Base-by-base conservation (phyloP, 176 grass and related monocot genomes). In the Carex kokanica region DNA sequence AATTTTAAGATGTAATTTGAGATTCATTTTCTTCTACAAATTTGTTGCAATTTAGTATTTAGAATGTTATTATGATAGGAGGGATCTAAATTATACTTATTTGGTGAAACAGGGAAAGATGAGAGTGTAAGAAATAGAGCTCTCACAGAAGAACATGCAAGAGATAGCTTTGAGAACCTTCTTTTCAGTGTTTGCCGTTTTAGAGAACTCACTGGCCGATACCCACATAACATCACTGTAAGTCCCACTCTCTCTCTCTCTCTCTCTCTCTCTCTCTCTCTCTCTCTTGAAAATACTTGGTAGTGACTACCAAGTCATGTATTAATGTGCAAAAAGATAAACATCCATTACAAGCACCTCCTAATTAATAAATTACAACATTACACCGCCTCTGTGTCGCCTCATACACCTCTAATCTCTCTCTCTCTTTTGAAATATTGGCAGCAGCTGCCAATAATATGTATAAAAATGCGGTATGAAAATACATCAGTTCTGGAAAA, bases 101-200 rank as follows among this genome's bases (percentile, higher is more conserved):
- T 23, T 31, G 41, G 27, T 41, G 84, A 41, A 18, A 82, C 86
- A 99, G 96, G 91, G 59, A 89, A 93, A 56, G 87, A 90, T 83
- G 91, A 99, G 16, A 88, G 88, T 64, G 89, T 99, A 52, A 89
- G 86, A 86, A 95, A 43, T 27, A 83, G 91, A 82, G 88, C 96
- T 23, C 91, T 95, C 29, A 99, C 96, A 1, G 96, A 99, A 67
- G 96, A 99, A 63, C 93, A 99, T 83, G 96, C 96, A 1, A 90
- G 96, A 65, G 96, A 99, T 83, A 99, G 96, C 69, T 99, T 93
- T 89, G 96, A 99, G 73, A 99, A 99, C 73, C 85, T 99, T 78
- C 66, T 99, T 60, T 99, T 99, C 64, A 99, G 96, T 55, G 83
- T 99, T 51, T 99, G 96, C 68, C 89, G 96, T 27, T 99, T 99